Evolutionary conservation across 1,284 basidiomycete genomes (phyloP), one percentile per base, ranked within the genome.

Genomic region (Tylopilus sp.): DNA sequence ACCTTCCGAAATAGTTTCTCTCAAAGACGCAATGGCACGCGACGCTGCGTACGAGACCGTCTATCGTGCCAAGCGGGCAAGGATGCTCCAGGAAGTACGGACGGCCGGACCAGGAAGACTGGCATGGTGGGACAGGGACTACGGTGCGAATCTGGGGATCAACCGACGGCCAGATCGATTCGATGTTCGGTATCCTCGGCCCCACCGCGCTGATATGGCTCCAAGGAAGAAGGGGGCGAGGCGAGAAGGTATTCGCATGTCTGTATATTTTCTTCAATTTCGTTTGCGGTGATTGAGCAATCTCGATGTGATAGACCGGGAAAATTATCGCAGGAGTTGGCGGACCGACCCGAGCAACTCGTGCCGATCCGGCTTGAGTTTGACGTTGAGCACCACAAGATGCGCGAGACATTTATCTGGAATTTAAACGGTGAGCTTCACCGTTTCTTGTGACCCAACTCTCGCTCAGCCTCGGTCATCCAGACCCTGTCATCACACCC

Each of bases 391-490:
- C 89, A 92, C 63, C 87, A 89, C 65, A 91, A 89, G 69, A 84
- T 98, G 75, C 83, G 93, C 33, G 96, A 99, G 66, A 95, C 96
- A 0, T 97, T 99, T 68, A 82, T 96, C 30, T 99, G 96, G 96
- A 97, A 99, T 64, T 72, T 95, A 45, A 86, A 89, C 59, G 92
- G 92, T 93, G 23, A 52, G 45, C 79, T 71, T 16, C 21, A 10
- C 7, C 1, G 0, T 8, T 10, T 28, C 10, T 18, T 39, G 29
- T 15, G n/a, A 1, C 2, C 2, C 12, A 2, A 15, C 4, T 37
- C 19, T 40, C 16, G 31, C 51, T 51, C 48, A 51, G 10, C 34
- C 9, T 35, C n/a, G 1, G 40, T 40, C 44, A 29, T 52, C 19
- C 18, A 91, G 96, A 98, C 68, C 84, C 89, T 2, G 75, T 92